Base-by-base conservation (phyloP, 192 early-diverging fungal species). In the Geosiphon pyriformis region DNA sequence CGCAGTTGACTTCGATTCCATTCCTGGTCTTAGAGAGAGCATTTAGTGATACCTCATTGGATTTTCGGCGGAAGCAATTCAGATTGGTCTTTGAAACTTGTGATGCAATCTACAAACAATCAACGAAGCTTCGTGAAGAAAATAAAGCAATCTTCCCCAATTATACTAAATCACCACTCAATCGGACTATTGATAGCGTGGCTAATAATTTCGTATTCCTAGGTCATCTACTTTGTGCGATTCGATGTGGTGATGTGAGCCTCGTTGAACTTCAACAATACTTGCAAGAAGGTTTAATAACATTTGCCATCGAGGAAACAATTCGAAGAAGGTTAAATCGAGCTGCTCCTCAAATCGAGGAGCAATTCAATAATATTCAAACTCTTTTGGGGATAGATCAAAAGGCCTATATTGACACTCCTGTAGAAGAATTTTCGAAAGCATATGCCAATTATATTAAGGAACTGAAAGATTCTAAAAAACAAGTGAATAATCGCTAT, bases 31-130 rank as follows among this genome's bases (percentile, higher is more conserved):
- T 78, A 30, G 60, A 51, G 11, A 74, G 65, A 57, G 70, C 76
- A 10, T 62, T 78, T 15, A 60, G 65, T 23, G 63, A 66, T 3
- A 66, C 76, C 0, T 57, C 67, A 59, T 70, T 72, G 1, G 73
- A 78, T 18, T 75, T 75, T 51, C 68, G 53, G 20, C 68, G 71
- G 59, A 50, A 57, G n/a, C 76, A 78, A 54, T 63, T 74, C 47
- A 52, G 65, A 32, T 59, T 74, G 35, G 73, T 78, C 30, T 67
- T 78, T 12, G 68, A 75, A 31, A 75, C 73, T n/a, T 78, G 76
- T 37, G 76, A 78, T 61, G 71, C 71, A 18, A 78, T 78, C 51
- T 78, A 78, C 61, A 47, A 33, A 31, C 49, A 60, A 42, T 72
- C 76, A 18, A 65, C n/a, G 1, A 58, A 12, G 1, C 47, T 78